phyloP scores from a whole-genome alignment of 495 filamentous ascomycete species.

The Parathielavia appendiculata region DNA sequence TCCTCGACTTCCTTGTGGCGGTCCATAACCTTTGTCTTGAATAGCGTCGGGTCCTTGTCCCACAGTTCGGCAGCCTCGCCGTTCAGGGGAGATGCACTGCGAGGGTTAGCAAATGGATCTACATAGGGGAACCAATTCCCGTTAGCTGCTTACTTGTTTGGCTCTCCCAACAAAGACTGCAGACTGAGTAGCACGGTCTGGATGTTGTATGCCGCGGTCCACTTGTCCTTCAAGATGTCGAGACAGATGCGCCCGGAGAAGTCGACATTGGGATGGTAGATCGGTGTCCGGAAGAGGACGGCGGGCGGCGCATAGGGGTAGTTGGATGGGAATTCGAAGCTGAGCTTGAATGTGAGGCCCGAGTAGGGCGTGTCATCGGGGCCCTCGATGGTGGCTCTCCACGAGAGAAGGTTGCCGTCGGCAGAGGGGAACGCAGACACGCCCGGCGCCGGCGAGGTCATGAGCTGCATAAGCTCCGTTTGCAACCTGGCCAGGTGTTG shows the following conservation, averaged over 20 bases:
- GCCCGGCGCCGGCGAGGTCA: constrained; percentile 89
- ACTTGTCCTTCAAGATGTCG: constrained; percentile 97
- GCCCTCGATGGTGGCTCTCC: constrained; percentile 90
- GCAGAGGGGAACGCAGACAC: constrained; percentile 91
- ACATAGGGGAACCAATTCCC: background rate
- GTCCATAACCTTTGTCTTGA: constrained; percentile 64
- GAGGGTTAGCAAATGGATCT: constrained; percentile 7
- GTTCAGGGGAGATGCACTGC: constrained; percentile 87
- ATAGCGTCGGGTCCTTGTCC: constrained; percentile 84
- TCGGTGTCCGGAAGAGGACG: constrained; percentile 88
- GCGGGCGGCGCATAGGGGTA: constrained; percentile 93
- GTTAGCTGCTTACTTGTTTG: constrained; percentile 71
- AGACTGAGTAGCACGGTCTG: constrained; percentile 87
- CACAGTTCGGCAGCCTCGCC: constrained; percentile 94
- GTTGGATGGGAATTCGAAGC: constrained; percentile 82
- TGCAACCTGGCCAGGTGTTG: constrained; percentile 63
- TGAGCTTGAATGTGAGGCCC: constrained; percentile 85
- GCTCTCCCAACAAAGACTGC: constrained; percentile 92
- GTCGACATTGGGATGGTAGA: constrained; percentile 92
- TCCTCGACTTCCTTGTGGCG: constrained; percentile 55
- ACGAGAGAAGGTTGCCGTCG: constrained; percentile 83
- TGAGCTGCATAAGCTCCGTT: constrained; percentile 94
- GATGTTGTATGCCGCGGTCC: constrained; percentile 90
- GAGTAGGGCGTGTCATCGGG: constrained; percentile 90
- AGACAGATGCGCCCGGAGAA: constrained; percentile 90